A percentile compares a stretch with the other conserved stretches of the same genome.
phyloP scores from a whole-genome alignment of 202 grass and related monocot species.

The Saccharum hybrid region DNA sequence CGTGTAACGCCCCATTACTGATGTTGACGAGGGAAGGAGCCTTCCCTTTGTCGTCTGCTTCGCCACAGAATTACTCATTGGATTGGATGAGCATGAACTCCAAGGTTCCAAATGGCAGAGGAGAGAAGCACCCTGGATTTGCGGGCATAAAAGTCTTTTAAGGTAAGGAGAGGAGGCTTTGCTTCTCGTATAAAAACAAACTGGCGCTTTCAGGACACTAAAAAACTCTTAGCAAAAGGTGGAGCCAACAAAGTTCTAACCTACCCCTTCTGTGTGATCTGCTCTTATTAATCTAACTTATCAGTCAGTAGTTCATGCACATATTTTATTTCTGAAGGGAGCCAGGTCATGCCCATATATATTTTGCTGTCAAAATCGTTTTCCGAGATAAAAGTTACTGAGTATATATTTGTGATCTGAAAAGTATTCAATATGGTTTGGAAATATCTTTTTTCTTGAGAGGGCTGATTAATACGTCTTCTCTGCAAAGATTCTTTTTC shows the following conservation, averaged over 20 bases:
- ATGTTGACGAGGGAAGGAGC: slow-evolving; percentile 50
- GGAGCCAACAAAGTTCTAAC: not conserved
- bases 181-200: slow-evolving; percentile 35
- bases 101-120: slow-evolving; percentile 54
- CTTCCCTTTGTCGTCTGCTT: slow-evolving; percentile 51
- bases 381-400: not conserved
- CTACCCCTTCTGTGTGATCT: slow-evolving; percentile 19
- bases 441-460: not conserved
- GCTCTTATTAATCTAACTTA: not conserved
- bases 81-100: slow-evolving; percentile 47
- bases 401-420: not conserved
- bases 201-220: slow-evolving; percentile 34
- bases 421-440: not conserved
- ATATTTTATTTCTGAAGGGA: not conserved
- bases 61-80: slow-evolving; percentile 50
- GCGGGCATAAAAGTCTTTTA: slow-evolving; percentile 40
- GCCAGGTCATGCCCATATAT: not conserved
- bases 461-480: not conserved
- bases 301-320: not conserved
- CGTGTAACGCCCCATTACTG: slow-evolving; percentile 44
- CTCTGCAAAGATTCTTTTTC: not conserved
- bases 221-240: not conserved
- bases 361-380: not conserved
- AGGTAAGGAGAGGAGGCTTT: slow-evolving; percentile 49
- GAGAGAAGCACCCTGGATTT: slow-evolving; percentile 33